Evolutionary conservation across 2,329 filamentous ascomycete genomes (phyloP).

Genomic region (Scedosporium dehoogii): DNA sequence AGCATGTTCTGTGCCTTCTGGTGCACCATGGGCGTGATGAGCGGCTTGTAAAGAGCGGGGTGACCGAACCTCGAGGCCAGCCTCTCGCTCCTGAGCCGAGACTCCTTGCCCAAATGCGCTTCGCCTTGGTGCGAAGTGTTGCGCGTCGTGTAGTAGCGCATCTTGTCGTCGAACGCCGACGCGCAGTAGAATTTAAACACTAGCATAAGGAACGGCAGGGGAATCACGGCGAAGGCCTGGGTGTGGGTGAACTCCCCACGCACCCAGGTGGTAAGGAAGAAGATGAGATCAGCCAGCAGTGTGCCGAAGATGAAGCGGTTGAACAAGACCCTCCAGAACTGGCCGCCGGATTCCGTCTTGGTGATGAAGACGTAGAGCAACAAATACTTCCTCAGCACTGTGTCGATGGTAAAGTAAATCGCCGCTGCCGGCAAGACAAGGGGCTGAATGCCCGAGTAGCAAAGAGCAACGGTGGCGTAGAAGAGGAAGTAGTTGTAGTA

Average conservation of each 20-base stretch:
- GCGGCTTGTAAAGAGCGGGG: constrained; percentile 76
- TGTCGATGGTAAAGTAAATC: constrained; percentile 81
- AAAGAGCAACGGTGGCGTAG: constrained; percentile 82
- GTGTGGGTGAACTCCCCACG: constrained; percentile 50
- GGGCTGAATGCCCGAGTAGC: constrained; percentile 77
- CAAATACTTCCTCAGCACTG: constrained; percentile 89
- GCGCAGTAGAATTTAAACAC: constrained; percentile 82
- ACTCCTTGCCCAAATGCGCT: constrained; percentile 37
- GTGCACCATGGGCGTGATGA: constrained; percentile 93
- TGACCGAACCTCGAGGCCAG: constrained; percentile 77
- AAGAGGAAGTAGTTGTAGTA: constrained; percentile 99
- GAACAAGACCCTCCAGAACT: constrained; percentile 84
- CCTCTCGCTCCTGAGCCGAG: constrained; percentile 51
- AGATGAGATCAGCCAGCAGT: constrained; percentile 68
- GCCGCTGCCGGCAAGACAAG: constrained; percentile 78
- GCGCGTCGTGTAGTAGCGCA: constrained; percentile 69
- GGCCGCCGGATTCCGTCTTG: constrained; percentile 89
- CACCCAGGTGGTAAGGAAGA: constrained; percentile 66
- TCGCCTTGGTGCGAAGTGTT: constrained; percentile 40
- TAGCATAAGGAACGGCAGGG: constrained; percentile 68
- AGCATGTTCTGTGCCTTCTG: constrained; percentile 81
- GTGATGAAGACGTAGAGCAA: constrained; percentile 92
- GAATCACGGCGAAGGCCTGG: constrained; percentile 58
- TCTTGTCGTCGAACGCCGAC: constrained; percentile 63
- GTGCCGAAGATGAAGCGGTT: constrained; percentile 84